Evolutionary conservation across 75 land plant genomes (phyloP).

Genomic region (Selaginella tamariscina): DNA sequence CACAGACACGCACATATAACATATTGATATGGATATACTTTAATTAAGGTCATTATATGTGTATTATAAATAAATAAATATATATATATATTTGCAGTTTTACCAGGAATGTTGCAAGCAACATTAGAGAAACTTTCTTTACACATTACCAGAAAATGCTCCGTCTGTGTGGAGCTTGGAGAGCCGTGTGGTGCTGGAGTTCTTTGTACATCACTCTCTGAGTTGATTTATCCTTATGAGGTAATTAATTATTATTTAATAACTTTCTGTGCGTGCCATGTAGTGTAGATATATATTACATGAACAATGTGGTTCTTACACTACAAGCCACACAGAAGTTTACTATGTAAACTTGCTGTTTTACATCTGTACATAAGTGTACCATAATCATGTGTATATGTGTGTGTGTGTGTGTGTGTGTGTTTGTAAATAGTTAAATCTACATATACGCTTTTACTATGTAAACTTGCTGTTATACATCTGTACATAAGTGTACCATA

Average conservation of each 20-base stretch:
- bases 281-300: background rate
- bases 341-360: too few species aligned
- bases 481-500: too few species aligned
- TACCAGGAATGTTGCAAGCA: constrained; percentile 49
- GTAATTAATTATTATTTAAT: constrained; percentile 18
- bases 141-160: constrained; percentile 67
- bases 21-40: background rate
- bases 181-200: constrained; percentile 53
- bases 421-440: too few species aligned
- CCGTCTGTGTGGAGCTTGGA: constrained; percentile 64
- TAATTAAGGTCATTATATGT: background rate
- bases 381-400: background rate
- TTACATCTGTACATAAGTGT: background rate
- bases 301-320: too few species aligned
- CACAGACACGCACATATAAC: too few species aligned
- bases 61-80: background rate
- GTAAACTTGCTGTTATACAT: too few species aligned
- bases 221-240: constrained; percentile 72
- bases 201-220: constrained; percentile 47
- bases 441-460: too few species aligned
- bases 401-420: background rate
- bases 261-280: background rate
- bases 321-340: too few species aligned
- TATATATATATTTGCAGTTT: constrained; percentile 28
- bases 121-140: constrained; percentile 39